A percentile compares a stretch with the other conserved stretches of the same genome.
Evolutionary conservation across 2,329 filamentous ascomycete species (phyloP).

Genomic region (Claviceps sp.): DNA sequence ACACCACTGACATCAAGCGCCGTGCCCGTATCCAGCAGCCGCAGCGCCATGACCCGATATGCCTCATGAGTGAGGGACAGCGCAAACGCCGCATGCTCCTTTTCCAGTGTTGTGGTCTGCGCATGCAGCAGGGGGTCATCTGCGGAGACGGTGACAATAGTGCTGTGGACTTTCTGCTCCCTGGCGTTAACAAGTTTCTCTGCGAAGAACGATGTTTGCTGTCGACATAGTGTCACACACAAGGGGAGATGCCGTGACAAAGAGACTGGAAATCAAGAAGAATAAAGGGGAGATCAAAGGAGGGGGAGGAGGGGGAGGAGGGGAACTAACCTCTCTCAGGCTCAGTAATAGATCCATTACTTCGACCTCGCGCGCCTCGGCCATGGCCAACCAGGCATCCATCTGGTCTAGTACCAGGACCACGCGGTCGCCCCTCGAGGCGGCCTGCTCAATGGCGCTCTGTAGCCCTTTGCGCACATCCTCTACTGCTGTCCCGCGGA

Average conservation of each 20-base stretch:
- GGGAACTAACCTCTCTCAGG: conserved; percentile 46
- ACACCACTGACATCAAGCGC: conserved; percentile 87
- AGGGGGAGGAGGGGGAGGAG: neutral
- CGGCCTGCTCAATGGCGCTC: conserved; percentile 23
- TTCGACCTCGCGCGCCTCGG: conserved; percentile 27
- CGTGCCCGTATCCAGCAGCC: conserved; percentile 73
- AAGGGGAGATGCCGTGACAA: no score
- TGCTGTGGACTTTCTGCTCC: conserved; percentile 45
- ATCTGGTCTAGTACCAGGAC: conserved; percentile 54
- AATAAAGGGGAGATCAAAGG: neutral
- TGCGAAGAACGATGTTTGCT: no score
- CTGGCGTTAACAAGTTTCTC: no score
- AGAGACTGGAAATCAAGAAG: neutral
- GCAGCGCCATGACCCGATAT: conserved; percentile 53
- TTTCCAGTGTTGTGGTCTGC: conserved; percentile 52
- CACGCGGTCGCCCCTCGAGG: conserved; percentile 16
- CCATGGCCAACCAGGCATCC: conserved; percentile 50
- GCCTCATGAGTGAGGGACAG: conserved; percentile 64
- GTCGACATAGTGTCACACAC: no score
- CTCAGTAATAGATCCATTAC: conserved; percentile 43
- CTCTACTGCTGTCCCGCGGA: conserved; percentile 19
- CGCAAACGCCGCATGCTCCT: conserved; percentile 56
- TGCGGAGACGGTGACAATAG: conserved; percentile 55
- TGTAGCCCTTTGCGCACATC: conserved; percentile 27
- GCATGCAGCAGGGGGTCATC: conserved; percentile 56